These are phyloP conservation scores for Penicillium diatomitis DNA, from an alignment of 495 filamentous ascomycete species.

Conservation along the genomic window DNA sequence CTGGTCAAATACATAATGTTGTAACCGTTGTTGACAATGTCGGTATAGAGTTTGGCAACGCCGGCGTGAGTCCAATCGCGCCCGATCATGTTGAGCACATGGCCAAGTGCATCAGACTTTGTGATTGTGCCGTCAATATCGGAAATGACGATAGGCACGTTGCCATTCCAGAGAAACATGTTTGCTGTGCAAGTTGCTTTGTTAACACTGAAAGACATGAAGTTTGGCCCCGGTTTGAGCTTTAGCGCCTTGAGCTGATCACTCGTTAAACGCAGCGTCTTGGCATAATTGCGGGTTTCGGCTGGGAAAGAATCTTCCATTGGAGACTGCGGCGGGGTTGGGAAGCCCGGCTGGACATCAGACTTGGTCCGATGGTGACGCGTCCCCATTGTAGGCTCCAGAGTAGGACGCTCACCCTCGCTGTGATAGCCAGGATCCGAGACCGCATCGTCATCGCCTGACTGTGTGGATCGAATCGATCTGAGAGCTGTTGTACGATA, in stretches of 20 bases:
- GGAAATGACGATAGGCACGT: conserved; percentile 89
- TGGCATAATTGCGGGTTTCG: conserved; percentile 83
- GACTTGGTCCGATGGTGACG: conserved; percentile 54
- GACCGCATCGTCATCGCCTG: conserved; percentile 66
- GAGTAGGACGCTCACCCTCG: conserved; percentile 50
- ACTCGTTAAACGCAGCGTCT: conserved; percentile 92
- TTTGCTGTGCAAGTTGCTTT: conserved; percentile 79
- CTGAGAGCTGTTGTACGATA: conserved; percentile 43
- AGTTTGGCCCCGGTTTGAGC: conserved; percentile 75
- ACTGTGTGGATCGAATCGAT: conserved; percentile 42
- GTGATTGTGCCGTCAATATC: conserved; percentile 99
- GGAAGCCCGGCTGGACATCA: conserved; percentile 58
- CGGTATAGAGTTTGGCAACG: conserved; percentile 92
- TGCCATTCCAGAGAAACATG: conserved; percentile 89
- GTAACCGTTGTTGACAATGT: conserved; percentile 94
- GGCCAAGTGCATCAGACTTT: conserved; percentile 95
- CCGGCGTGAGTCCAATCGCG: conserved; percentile 97
- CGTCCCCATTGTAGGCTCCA: conserved; percentile 22
- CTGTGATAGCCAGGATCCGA: conserved; percentile 95
- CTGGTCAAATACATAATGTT: conserved; percentile 98
- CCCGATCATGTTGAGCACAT: conserved; percentile 95
- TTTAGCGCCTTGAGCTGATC: conserved; percentile 86
- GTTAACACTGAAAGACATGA: conserved; percentile 94
- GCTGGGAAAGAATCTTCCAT: conserved; percentile 42
- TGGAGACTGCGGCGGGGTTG: conserved; percentile 73